A percentile compares a stretch with the other conserved stretches of the same genome.
Evolutionary conservation across 1,139 yeast species (phyloP).

Genomic region (Geotrichum reessii): DNA sequence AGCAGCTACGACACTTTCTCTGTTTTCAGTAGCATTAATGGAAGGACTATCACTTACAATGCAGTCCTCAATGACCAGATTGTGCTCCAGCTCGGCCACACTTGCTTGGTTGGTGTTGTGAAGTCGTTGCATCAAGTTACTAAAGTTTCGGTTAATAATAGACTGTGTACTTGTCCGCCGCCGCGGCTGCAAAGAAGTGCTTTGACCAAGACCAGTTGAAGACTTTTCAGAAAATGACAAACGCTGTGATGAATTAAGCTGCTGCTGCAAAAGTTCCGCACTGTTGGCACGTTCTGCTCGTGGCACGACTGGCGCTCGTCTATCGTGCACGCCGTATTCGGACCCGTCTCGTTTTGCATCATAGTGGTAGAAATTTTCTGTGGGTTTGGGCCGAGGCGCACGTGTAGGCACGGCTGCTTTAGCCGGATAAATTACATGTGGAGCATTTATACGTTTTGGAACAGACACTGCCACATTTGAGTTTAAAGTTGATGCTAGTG

Average conservation of each 20-base stretch:
- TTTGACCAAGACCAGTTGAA: neutral
- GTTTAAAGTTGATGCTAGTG: neutral
- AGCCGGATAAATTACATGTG: neutral
- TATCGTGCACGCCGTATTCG: constrained; percentile 3
- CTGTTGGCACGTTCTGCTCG: neutral
- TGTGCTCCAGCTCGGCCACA: neutral
- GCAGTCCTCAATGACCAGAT: neutral
- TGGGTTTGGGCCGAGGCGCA: neutral
- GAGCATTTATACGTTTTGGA: neutral
- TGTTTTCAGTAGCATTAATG: neutral
- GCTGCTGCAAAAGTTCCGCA: neutral
- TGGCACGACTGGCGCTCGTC: neutral
- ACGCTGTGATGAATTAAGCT: neutral
- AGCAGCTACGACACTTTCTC: neutral
- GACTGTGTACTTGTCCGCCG: neutral
- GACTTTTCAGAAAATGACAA: neutral
- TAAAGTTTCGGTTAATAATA: neutral
- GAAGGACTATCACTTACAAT: neutral
- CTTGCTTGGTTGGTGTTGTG: neutral
- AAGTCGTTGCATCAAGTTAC: neutral
- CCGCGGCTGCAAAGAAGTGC: neutral
- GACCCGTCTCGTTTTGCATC: constrained; percentile 11
- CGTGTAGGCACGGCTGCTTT: neutral
- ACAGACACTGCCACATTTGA: neutral
- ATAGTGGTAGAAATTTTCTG: constrained; percentile 3